Evolutionary conservation across 2,329 filamentous ascomycete species (phyloP).

Genomic region (Trichoderma sp.): DNA sequence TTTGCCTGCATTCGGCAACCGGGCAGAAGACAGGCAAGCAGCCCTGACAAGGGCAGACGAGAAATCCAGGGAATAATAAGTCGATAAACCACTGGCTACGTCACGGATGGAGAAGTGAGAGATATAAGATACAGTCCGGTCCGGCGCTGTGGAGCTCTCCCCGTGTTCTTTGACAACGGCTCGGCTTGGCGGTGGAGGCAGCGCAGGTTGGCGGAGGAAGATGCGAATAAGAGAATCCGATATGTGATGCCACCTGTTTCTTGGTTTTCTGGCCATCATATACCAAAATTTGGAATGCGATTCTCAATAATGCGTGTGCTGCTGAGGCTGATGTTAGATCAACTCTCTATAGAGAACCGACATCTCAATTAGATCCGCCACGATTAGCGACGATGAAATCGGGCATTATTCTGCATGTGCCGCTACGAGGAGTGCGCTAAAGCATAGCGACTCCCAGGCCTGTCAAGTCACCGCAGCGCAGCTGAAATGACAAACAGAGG

Average conservation of each 20-base stretch:
- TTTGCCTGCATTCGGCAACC: conserved; percentile 24
- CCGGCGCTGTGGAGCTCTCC: background rate
- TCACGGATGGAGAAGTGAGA: conserved; percentile 17
- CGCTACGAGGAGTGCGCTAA: background rate
- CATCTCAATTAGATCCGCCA: no score
- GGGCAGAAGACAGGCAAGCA: background rate
- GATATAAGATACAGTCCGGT: conserved; percentile 4
- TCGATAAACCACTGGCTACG: conserved; percentile 5
- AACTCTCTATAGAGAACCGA: no score
- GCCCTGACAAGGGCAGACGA: background rate
- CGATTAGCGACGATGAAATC: background rate
- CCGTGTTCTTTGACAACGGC: conserved; percentile 4
- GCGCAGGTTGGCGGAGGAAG: background rate
- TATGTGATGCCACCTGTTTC: background rate
- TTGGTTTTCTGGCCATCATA: background rate
- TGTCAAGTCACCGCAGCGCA: background rate
- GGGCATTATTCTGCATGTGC: background rate
- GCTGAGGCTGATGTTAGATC: no score
- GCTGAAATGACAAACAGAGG: background rate
- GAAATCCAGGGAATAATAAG: background rate
- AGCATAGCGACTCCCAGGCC: background rate
- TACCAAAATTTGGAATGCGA: background rate
- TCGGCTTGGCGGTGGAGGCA: conserved; percentile 20
- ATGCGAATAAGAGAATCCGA: background rate
- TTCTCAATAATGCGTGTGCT: background rate